These are phyloP conservation scores for Pseudognaphalium luteoalbum DNA, from an alignment of 129 eudicot genomes.

Conservation along the genomic window DNA sequence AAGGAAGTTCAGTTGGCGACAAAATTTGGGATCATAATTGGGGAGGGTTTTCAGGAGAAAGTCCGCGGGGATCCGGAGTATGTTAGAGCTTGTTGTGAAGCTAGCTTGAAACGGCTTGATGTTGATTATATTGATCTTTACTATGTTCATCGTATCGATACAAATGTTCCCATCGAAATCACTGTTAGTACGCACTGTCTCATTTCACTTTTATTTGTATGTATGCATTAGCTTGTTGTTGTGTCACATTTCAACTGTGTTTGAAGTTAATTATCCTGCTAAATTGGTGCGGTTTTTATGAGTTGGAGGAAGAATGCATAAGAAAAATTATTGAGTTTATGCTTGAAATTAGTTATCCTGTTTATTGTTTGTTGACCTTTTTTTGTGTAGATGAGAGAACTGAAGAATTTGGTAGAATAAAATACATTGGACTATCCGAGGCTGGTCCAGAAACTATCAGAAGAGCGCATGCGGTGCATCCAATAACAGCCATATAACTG, in stretches of 20 bases:
- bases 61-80: slow-evolving; percentile 46
- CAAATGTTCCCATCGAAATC: slow-evolving; percentile 52
- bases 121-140: slow-evolving; percentile 63
- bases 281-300: no score
- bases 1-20: slow-evolving; percentile 61
- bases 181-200: slow-evolving; percentile 34
- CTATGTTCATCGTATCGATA: slow-evolving; percentile 59
- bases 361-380: no score
- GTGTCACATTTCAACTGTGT: no score
- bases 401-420: slow-evolving; percentile 59
- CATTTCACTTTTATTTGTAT: not conserved
- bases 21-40: slow-evolving; percentile 51
- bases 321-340: no score
- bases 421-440: slow-evolving; percentile 60
- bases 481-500: slow-evolving; percentile 59
- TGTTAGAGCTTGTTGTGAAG: slow-evolving; percentile 59
- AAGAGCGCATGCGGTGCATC: slow-evolving; percentile 73
- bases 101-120: slow-evolving; percentile 56
- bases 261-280: no score
- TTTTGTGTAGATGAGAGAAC: slow-evolving; percentile 57
- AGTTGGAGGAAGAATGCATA: no score
- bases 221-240: not conserved
- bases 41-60: slow-evolving; percentile 2
- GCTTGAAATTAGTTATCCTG: no score
- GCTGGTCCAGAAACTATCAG: slow-evolving; percentile 59